Evolutionary conservation across 176 grass and related monocot species (phyloP), one percentile per base, ranked within the genome.

Genomic region (Stipa capillata): DNA sequence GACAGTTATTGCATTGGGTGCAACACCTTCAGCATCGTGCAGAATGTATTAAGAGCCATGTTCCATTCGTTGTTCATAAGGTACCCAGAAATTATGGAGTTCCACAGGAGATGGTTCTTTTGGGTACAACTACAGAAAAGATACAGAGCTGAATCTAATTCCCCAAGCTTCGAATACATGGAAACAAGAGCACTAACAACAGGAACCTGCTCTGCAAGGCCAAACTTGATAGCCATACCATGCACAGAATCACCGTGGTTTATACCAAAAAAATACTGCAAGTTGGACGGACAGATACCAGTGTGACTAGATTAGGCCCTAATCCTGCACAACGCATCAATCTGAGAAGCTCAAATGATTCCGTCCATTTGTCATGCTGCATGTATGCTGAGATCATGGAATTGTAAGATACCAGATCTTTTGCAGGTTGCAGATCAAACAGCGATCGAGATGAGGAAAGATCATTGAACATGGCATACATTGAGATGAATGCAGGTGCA

Each of bases 61-160:
- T 49, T 44, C 82, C 85, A 85, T 11, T 76, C n/a, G 6, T 55
- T 69, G 37, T 93, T 93, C 50, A 74, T 48, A 77, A 88, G 78
- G 80, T 85, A 87, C 43, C 87, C 91, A 71, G 87, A 93, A 69
- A 93, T 90, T 74, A 93, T 79, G 41, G 85, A 90, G 51, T 93
- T 93, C 80, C 82, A 93, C 82, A 88, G 34, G n/a, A 93, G 75
- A 72, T 76, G 20, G 74, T 40, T 88, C 65, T 85, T 90, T 70
- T 40, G 8, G 0, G 78, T 59, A 67, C 37, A 35, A 27, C 18
- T 6, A 42, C 12, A 43, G 57, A 93, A 90, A 74, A 90, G 62
- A 14, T 75, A 78, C 10, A 65, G 25, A 23, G 91, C 79, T 73
- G 85, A 83, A 72, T 85, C 85, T 17, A 85, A 40, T 45, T 88